Conservation (phyloP, 2,329 filamentous ascomycete species). For the Aspergillus caelatus region DNA sequence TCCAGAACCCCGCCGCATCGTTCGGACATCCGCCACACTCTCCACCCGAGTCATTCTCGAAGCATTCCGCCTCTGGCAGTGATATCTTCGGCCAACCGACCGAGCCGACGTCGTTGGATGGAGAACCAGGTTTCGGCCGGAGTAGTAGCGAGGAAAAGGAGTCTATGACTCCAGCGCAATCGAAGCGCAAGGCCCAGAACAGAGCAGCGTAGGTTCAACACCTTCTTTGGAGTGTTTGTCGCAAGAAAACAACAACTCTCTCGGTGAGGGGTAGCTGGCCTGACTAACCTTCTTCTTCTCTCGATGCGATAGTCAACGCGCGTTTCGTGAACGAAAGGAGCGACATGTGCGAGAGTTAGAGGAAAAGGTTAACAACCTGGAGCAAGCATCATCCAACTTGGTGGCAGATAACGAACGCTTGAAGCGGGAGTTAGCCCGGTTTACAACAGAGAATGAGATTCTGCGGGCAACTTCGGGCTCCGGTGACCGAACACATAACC, state of each 20-base stretch:
- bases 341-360: slow-evolving; percentile 92
- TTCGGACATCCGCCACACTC: slow-evolving; percentile 39
- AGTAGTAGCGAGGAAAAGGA: slow-evolving; percentile 60
- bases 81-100: slow-evolving; percentile 24
- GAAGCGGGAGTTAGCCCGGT: slow-evolving; percentile 79
- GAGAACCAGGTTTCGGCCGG: slow-evolving; percentile 36
- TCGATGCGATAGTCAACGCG: slow-evolving; percentile 70
- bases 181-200: slow-evolving; percentile 71
- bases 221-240: slow-evolving; percentile 1
- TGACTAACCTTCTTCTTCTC: not conserved
- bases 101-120: slow-evolving; percentile 33
- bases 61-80: slow-evolving; percentile 36
- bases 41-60: slow-evolving; percentile 39
- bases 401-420: slow-evolving; percentile 84
- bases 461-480: slow-evolving; percentile 72
- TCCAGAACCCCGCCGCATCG: slow-evolving; percentile 30
- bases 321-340: slow-evolving; percentile 95
- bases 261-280: not conserved
- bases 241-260: not conserved
- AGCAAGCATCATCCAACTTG: slow-evolving; percentile 71
- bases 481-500: slow-evolving; percentile 36
- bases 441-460: slow-evolving; percentile 90
- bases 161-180: slow-evolving; percentile 55
- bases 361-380: slow-evolving; percentile 75
- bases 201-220: slow-evolving; percentile 65